Percentiles rank a stretch among this genome's conserved stretches.
These are phyloP conservation scores for Lophiotrema nucula DNA, from an alignment of 495 filamentous ascomycete species.

Conservation along the genomic window DNA sequence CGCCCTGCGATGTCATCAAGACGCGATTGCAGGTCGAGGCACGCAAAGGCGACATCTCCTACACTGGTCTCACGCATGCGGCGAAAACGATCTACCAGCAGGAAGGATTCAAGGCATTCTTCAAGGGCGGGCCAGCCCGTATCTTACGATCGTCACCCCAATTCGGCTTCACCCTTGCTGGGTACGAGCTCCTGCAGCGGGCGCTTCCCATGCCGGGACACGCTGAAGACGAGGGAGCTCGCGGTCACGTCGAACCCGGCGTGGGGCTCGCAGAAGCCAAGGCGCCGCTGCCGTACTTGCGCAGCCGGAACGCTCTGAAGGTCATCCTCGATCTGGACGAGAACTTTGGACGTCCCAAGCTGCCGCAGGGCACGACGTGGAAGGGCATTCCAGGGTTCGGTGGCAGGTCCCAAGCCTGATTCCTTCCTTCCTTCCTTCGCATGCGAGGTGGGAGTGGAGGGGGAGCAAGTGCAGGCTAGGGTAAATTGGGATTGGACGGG, in stretches of 20 bases:
- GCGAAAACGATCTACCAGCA: conserved; percentile 79
- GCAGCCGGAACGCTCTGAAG: conserved; percentile 93
- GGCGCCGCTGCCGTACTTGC: conserved; percentile 73
- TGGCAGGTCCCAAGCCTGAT: conserved; percentile 16
- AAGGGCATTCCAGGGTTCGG: conserved; percentile 34
- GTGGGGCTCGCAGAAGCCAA: conserved; percentile 58
- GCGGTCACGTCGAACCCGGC: conserved; percentile 53
- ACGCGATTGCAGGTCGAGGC: conserved; percentile 96
- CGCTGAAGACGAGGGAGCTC: conserved; percentile 45
- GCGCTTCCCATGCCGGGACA: conserved; percentile 76
- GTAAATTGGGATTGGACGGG: conserved; percentile 33
- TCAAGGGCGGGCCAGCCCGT: conserved; percentile 95
- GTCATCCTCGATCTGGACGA: conserved; percentile 92
- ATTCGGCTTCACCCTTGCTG: conserved; percentile 95
- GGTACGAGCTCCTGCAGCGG: conserved; percentile 88
- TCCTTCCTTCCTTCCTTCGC: not conserved
- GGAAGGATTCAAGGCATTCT: conserved; percentile 93
- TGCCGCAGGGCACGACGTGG: conserved; percentile 45
- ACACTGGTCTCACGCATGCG: conserved; percentile 83
- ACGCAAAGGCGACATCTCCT: conserved; percentile 84
- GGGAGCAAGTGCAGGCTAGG: conserved; percentile 16
- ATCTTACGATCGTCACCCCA: conserved; percentile 92
- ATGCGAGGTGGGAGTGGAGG: conserved; percentile 1
- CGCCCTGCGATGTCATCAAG: conserved; percentile 98
- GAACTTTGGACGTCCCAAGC: conserved; percentile 71